Percentiles rank a stretch among this genome's conserved stretches.
Evolutionary conservation across 768 basidiomycete species (phyloP).

Genomic region (Trametopsis cervina): DNA sequence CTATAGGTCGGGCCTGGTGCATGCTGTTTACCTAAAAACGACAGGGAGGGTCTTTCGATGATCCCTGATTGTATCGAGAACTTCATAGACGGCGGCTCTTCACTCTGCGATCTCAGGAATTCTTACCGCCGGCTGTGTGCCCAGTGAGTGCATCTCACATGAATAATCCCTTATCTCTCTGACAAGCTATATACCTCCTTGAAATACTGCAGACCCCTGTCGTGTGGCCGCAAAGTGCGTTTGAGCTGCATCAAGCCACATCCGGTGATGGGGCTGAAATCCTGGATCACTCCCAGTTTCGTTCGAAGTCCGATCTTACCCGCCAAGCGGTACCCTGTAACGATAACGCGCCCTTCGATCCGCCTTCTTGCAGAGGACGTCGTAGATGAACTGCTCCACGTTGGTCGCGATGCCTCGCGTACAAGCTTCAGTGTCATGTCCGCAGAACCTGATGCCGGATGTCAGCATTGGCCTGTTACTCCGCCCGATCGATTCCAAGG

Average conservation of each 20-base stretch:
- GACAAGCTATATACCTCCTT: slow-evolving; percentile 13
- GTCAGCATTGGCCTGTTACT: slow-evolving; percentile 21
- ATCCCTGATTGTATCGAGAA: slow-evolving; percentile 17
- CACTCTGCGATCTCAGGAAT: slow-evolving; percentile 19
- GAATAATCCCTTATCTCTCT: too few relatives aligned
- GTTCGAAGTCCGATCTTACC: slow-evolving; percentile 8
- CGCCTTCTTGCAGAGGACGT: slow-evolving; percentile 15
- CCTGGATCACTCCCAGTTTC: slow-evolving; percentile 14
- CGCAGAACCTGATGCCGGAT: slow-evolving; percentile 22
- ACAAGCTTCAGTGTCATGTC: slow-evolving; percentile 14
- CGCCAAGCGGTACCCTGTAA: slow-evolving; percentile 26
- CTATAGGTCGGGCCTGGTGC: too few relatives aligned
- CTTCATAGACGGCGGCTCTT: slow-evolving; percentile 18
- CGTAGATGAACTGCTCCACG: slow-evolving; percentile 21
- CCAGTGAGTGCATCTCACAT: slow-evolving; percentile 13
- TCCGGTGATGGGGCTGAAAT: slow-evolving; percentile 21
- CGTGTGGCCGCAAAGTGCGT: slow-evolving; percentile 18
- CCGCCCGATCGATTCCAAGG: slow-evolving; percentile 23
- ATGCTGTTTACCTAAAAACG: too few relatives aligned
- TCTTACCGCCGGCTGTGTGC: slow-evolving; percentile 21
- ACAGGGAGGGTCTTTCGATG: too few relatives aligned
- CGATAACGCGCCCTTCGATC: slow-evolving; percentile 20
- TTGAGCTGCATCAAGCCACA: slow-evolving; percentile 18
- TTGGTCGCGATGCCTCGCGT: slow-evolving; percentile 16
- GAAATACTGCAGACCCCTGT: slow-evolving; percentile 16